Evolutionary conservation across 306 rosid species (phyloP), one percentile per base, ranked within the genome.

Genomic region (Myrica gale): DNA sequence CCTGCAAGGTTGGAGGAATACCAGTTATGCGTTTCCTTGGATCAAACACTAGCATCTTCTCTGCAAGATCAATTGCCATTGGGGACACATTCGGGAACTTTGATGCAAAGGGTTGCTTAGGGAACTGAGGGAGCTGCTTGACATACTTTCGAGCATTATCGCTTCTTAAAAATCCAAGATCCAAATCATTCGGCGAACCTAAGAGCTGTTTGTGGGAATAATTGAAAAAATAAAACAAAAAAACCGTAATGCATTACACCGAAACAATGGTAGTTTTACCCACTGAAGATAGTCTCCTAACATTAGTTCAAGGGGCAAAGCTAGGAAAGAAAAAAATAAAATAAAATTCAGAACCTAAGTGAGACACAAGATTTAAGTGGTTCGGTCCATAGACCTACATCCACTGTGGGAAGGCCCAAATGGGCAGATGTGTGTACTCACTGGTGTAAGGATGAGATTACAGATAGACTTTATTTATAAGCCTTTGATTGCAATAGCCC

Each of bases 61-160:
- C 97, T 9, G 97, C 97, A 46, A 92, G 97, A 85, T 95, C 97
- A 72, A 90, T 82, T 74, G 92, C 97, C 87, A 89, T 44, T 4
- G 91, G 91, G 20, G 92, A 89, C 43, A 83, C 68, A 47, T 92
- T 87, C 63, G 96, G 97, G 81, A 82, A 90, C 84, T 81, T 85
- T 61, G 80, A 69, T 3, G 77, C 78, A 80, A 95, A 90, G n/a
- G 92, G 82, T 78, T 86, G 84, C 78, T 92, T 95, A 7, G 90
- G 92, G 47, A 92, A 82, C 54, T 62, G 75, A 6, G 90, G 97
- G 56, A 92, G 97, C 87, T 95, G 97, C 84, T 90, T 92, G 47
- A 95, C 92, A 82, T 95, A 95, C 82, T 90, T 95, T 85, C 84
- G 87, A 69, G 98, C 98, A 83, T 92, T 89, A 76, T 90, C 98